Evolutionary conservation across 805 yeast species (phyloP).

Genomic region (Torulaspora microellipsoides): DNA sequence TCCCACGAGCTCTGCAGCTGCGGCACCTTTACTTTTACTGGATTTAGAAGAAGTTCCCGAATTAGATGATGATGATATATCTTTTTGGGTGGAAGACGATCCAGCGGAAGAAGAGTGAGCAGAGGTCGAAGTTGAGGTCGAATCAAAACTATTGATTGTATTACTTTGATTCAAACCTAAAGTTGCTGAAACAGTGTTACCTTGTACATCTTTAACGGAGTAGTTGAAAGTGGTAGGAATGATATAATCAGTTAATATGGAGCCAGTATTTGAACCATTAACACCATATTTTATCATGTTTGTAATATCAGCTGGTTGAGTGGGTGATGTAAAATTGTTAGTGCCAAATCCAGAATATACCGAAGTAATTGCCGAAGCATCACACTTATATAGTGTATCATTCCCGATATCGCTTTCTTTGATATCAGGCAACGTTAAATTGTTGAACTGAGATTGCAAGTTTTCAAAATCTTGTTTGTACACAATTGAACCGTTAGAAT

Average conservation of each 20-base stretch:
- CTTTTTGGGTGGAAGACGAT: no score
- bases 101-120: conserved; percentile 4
- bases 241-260: conserved; percentile 38
- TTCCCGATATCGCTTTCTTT: conserved; percentile 36
- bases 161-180: conserved; percentile 35
- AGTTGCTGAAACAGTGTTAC: conserved; percentile 32
- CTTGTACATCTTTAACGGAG: conserved; percentile 35
- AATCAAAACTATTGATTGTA: conserved; percentile 34
- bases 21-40: no score
- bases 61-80: no score
- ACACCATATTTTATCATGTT: conserved; percentile 47
- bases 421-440: conserved; percentile 37
- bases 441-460: conserved; percentile 41
- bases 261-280: conserved; percentile 42
- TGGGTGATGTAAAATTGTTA: conserved; percentile 43
- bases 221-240: conserved; percentile 39
- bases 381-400: conserved; percentile 37
- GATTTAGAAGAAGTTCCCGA: no score
- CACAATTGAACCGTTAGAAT: conserved; percentile 39
- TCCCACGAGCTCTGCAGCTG: no score
- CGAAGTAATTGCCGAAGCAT: conserved; percentile 34
- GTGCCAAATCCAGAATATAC: conserved; percentile 42
- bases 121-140: conserved; percentile 15
- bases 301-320: conserved; percentile 42
- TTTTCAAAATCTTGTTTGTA: conserved; percentile 48